These are phyloP conservation scores for Microbotryum silenes-acaulis DNA, from an alignment of 1,284 basidiomycete genomes.

Conservation along the genomic window DNA sequence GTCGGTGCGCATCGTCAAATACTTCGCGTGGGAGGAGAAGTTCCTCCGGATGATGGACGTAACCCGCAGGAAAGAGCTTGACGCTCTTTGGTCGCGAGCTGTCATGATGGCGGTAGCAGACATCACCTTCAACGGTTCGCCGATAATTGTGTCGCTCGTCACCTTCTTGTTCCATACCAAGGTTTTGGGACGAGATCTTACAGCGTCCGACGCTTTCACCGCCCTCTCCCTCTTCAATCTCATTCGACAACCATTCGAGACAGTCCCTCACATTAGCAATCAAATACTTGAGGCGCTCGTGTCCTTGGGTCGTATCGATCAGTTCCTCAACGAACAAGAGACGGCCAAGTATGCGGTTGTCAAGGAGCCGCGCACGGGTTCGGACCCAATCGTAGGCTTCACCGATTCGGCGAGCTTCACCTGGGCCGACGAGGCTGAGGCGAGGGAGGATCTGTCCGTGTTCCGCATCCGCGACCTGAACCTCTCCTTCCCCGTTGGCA, in stretches of 20 bases:
- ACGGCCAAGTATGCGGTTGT: conserved; percentile 50
- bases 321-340: conserved; percentile 49
- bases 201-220: conserved; percentile 46
- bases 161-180: conserved; percentile 42
- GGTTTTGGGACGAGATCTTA: conserved; percentile 40
- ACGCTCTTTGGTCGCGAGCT: conserved; percentile 43
- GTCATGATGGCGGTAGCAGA: conserved; percentile 42
- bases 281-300: conserved; percentile 45
- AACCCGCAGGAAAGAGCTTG: conserved; percentile 45
- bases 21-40: conserved; percentile 43
- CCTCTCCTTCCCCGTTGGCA: conserved; percentile 53
- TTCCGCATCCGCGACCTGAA: conserved; percentile 49
- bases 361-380: conserved; percentile 34
- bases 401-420: conserved; percentile 44
- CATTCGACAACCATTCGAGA: conserved; percentile 41
- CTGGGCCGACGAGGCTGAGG: conserved; percentile 34
- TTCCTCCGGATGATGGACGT: conserved; percentile 47
- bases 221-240: conserved; percentile 50
- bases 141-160: conserved; percentile 25
- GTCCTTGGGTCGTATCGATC: conserved; percentile 42
- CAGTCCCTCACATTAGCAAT: conserved; percentile 34
- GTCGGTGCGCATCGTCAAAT: conserved; percentile 46
- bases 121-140: conserved; percentile 39
- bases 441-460: conserved; percentile 21
- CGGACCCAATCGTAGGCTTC: conserved; percentile 48